Base-by-base conservation (phyloP, 2,329 filamentous ascomycete species). In the Passalora sequoiae region DNA sequence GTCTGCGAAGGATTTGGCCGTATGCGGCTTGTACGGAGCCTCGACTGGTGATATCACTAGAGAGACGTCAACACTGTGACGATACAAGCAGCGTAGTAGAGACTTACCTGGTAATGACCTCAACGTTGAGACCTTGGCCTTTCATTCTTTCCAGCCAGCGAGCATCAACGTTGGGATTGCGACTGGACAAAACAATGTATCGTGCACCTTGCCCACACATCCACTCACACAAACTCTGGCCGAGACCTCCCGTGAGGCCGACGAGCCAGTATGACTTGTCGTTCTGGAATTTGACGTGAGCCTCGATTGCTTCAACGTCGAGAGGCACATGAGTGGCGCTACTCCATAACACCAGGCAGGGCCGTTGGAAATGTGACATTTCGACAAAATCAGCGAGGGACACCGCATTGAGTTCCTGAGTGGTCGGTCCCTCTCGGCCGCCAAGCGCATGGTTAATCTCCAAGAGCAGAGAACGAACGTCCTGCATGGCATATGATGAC, bases 121-220 rank as follows among this genome's bases (percentile, higher is more conserved):
- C 12, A 5, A 41, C 5, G 8, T 24, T 35, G 16, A 28, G 21
- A 4, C 29, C 36, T 21, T 31, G 13, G 10, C 13, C 22, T 7
- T 30, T 6, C n/a, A 22, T 9, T 9, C 6, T 6, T 3, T 37
- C 32, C 15, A 46, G 20, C 10, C 15, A 16, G n/a, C 39, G 25
- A 5, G 38, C 39, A 17, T 58, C 49, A 2, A 64, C 47, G 6
- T 53, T 56, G 1, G 62, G 60, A 12, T 44, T 54, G 7, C 64
- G 56, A 38, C 62, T 65, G 17, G 62, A 57, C 6, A 66, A 31
- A 4, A 60, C 51, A 13, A 66, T 35, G 40, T 57, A 31, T 9
- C 55, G 42, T 9, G 61, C 62, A 4, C 64, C 63, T 39, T 53
- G 7, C 57, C 47, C 62, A 66, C 62, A 59, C 57, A 66, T 12